Evolutionary conservation across 106 monocot genomes (phyloP), one percentile per base, ranked within the genome.

Genomic region (Acanthochlamys bracteata): DNA sequence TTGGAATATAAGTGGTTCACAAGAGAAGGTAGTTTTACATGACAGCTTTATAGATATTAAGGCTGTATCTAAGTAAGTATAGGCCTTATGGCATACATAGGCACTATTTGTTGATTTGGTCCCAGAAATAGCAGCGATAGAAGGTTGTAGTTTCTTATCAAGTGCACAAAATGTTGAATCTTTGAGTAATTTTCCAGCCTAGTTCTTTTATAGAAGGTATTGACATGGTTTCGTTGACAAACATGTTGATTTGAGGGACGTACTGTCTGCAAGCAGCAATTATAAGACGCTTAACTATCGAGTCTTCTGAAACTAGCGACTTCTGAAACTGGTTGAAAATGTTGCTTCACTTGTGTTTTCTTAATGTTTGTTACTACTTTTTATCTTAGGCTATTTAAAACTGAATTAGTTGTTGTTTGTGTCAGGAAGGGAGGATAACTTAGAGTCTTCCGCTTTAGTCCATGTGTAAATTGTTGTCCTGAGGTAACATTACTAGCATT

Each of bases 401-500:
- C 33, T 33, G 33, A 33, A 33, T 33, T 33, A 1, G 6, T 33
- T 62, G n/a, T 45, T 63, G 47, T 22, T 66, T 33, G 33, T 74
- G 63, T 69, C 66, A 89, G 79, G 84, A 20, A 82, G 81, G 69
- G 81, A 89, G 74, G 82, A 79, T 69, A 84, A 71, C 62, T 75
- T 84, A 74, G 76, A 74, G n/a, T 71, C 82, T 20, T 17, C 61
- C 69, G 79, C 76, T 55, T 84, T 80, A 71, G 22, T 42, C 42
- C 74, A 80, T 55, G 63, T 93, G 26, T 70, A 74, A 61, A 81
- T 75, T 75, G 75, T 46, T 93, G 92, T 43, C 82, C 79, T 45
- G 41, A 72, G 64, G 11, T 93, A 57, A 59, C 41, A 14, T 82
- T 82, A 67, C 72, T 93, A 41, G 42, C 76, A 20, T 69, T 11